phyloP scores from a whole-genome alignment of 352 stramenopile species.

The Globisporangium recalcitrans region DNA sequence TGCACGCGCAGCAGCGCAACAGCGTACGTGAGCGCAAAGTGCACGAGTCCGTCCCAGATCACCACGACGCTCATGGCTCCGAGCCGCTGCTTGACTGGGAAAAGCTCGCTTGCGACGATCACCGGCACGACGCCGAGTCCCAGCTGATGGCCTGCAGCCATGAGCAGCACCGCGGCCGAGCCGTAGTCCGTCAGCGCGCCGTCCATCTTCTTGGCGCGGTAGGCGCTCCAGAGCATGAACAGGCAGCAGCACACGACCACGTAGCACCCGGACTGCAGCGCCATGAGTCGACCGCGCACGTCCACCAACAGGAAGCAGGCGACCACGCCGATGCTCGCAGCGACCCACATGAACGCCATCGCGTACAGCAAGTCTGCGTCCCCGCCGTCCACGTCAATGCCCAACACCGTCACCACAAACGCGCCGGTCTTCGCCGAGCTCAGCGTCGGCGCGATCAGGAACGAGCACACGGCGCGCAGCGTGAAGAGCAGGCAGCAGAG shows the following conservation, averaged over 20 bases:
- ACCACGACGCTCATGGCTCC: conserved; percentile 61
- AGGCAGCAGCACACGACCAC: conserved; percentile 40
- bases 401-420: conserved; percentile 61
- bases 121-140: conserved; percentile 53
- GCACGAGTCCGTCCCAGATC: conserved; percentile 49
- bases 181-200: conserved; percentile 47
- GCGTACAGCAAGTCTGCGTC: conserved; percentile 47
- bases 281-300: conserved; percentile 39
- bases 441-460: conserved; percentile 51
- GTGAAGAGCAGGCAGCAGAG: conserved; percentile 48
- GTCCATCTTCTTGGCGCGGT: conserved; percentile 20
- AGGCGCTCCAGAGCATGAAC: conserved; percentile 47
- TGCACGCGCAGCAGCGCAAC: conserved; percentile 31
- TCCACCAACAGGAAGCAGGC: conserved; percentile 68
- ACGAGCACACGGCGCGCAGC: conserved; percentile 40
- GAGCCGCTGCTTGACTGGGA: conserved; percentile 57
- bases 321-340: conserved; percentile 39
- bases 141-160: conserved; percentile 59
- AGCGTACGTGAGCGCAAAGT: conserved; percentile 32
- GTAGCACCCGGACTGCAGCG: conserved; percentile 56
- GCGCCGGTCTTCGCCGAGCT: conserved; percentile 29
- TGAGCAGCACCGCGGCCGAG: conserved; percentile 55
- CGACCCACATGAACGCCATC: conserved; percentile 34
- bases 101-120: conserved; percentile 65
- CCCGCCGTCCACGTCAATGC: conserved; percentile 45